Evolutionary conservation across 139 green algal species (phyloP), one percentile per base, ranked within the genome.

Genomic region (Chlamydomonas eustigma): DNA sequence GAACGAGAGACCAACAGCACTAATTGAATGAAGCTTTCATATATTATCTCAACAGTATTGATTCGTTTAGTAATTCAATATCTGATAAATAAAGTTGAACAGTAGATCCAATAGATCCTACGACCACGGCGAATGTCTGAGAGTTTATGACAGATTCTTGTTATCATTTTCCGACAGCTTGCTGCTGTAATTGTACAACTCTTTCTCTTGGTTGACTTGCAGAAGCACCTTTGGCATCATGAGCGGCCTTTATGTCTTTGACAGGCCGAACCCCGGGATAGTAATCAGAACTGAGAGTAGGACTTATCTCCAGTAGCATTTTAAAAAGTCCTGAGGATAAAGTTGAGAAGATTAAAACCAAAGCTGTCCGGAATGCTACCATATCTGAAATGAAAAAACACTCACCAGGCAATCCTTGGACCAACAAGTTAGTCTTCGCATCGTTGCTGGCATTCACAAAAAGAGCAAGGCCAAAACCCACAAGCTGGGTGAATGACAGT

Each of bases 381-480:
- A 28, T 67, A 3, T 3, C 3, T 67, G 22, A 39, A 4, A 71
- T 24, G 25, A 92, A 12, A 58, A 12, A 58, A 58, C 44, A 58
- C 44, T 58, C 44, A 79, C 82, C 82, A 12, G 80, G 83, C 25
- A 86, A 3, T 25, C 91, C 91, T 74, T 88, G 89, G 8, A 76
- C 35, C 64, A 97, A 66, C 51, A 97, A 85, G 70, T 92, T 89
- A 1, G 78, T 2, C 35, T 92, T 86, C 8, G 89, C 86, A 8
- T 82, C 39, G 73, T 94, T 95, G 78, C 66, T 86, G 2, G 83
- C 81, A 1, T 93, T 89, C 4, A 74, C 77, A 81, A 98, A 98
- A 30, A 98, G 81, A 2, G 78, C 82, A 64, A 97, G 83, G 2
- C 94, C 94, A 84, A 98, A 97, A 2, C 67, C 81, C 72, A 97